Evolutionary conservation across 2,329 filamentous ascomycete genomes (phyloP), one percentile per base, ranked within the genome.

Genomic region (Phialocephala subalpina): DNA sequence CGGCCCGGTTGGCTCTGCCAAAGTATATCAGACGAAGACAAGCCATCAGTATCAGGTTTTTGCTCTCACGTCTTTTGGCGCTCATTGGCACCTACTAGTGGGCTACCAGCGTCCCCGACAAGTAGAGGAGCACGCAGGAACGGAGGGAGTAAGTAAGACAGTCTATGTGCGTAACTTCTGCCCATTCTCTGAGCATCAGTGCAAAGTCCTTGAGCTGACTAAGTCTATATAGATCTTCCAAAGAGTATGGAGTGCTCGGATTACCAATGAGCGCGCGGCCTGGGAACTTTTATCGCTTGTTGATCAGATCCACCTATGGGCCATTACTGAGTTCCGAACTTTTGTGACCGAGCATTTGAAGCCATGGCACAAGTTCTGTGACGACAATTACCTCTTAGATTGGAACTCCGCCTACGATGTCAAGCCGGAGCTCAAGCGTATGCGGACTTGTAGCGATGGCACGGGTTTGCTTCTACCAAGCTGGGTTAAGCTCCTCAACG

Each of bases 311-410:
- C 36, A 62, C 29, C 35, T 52, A 35, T 62, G 42, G 11, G 60
- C 60, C 22, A 52, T 62, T 18, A 62, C 60, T 2, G 40, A 52
- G 49, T 62, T 57, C 60, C 60, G 52, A 33, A 52, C 40, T 33
- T 57, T 52, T 57, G 60, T 62, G 18, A 62, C 42, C 36, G 40
- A 62, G 22, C 60, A 62, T 57, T 47, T 57, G 29, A 49, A 36
- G 35, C 29, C 49, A 18, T 62, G 60, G 60, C 49, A 62, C 29
- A 57, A 62, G 35, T 62, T 57, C 27, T 62, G 60, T 27, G 49
- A 62, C 25, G 60, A 62, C 8, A 62, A 62, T 62, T 59, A 62
- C 42, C 49, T 62, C 49, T 47, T 56, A n/a, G 60, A 62, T 27
- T 62, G 49, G 60, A 40, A 29, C 22, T 62, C 60, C 3, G 22